A percentile compares a stretch with the other conserved stretches of the same genome.
phyloP scores from a whole-genome alignment of 2,329 filamentous ascomycete species.

The Lecanicillium sp. region DNA sequence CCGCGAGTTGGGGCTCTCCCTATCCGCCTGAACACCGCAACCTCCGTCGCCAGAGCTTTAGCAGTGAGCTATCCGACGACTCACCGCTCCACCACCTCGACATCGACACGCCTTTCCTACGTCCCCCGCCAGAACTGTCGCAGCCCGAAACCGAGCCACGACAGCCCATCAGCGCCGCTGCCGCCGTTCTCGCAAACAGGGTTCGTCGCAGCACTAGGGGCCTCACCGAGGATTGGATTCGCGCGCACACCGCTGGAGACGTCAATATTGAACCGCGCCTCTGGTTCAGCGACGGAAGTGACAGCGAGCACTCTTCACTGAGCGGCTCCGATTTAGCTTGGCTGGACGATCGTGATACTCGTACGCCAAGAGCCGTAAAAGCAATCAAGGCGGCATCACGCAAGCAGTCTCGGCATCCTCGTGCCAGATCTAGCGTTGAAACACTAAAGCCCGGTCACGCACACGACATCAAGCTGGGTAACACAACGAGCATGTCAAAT shows the following conservation, averaged over 20 bases:
- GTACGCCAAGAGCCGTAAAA: constrained; percentile 36
- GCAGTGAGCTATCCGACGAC: constrained; percentile 52
- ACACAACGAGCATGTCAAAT: constrained; percentile 24
- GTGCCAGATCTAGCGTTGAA: constrained; percentile 46
- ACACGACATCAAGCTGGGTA: constrained; percentile 17
- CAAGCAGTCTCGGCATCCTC: constrained; percentile 28
- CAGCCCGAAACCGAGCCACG: constrained; percentile 26
- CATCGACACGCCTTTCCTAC: constrained; percentile 54
- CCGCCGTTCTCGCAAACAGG: constrained; percentile 55
- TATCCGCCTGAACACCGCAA: constrained; percentile 60
- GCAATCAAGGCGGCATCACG: constrained; percentile 16
- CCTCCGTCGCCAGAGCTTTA: constrained; percentile 42
- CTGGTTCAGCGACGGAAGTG: constrained; percentile 70
- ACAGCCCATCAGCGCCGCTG: constrained; percentile 42
- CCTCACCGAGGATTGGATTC: constrained; percentile 79
- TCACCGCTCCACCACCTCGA: constrained; percentile 53
- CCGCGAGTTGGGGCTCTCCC: constrained; percentile 86
- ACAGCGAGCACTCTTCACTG: constrained; percentile 68
- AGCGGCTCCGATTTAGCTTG: constrained; percentile 54
- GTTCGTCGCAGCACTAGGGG: constrained; percentile 51
- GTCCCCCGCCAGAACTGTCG: constrained; percentile 41
- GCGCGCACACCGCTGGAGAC: constrained; percentile 69
- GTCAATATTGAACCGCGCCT: constrained; percentile 62
- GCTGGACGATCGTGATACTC: constrained; percentile 38
- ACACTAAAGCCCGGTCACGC: constrained; percentile 36